Percentiles rank a stretch among this genome's conserved stretches.
phyloP scores from a whole-genome alignment of 352 stramenopile species.

The Phytopythium montanum region DNA sequence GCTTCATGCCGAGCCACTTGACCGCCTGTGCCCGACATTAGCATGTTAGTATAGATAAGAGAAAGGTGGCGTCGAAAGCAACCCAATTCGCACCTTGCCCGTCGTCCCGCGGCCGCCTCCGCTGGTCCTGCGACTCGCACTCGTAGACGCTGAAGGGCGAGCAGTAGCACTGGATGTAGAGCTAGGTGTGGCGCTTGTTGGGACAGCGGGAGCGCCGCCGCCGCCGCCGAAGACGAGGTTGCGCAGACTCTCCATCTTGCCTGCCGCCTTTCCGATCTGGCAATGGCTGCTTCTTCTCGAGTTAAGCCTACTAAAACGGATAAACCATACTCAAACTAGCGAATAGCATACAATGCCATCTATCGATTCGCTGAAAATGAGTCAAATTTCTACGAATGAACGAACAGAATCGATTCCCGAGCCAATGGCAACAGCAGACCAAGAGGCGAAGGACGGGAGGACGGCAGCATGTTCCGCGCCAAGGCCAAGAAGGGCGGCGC shows the following conservation, averaged over 20 bases:
- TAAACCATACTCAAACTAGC: too few species aligned
- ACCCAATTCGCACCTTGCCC: neutral
- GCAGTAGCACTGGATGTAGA: neutral
- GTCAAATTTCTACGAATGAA: too few species aligned
- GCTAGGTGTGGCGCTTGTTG: neutral
- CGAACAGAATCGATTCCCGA: neutral
- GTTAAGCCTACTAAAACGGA: too few species aligned
- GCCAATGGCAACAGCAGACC: neutral
- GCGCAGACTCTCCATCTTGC: constrained; percentile 28
- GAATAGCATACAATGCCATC: too few species aligned
- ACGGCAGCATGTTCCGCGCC: constrained; percentile 32
- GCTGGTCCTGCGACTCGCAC: neutral
- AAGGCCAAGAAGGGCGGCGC: constrained; percentile 37
- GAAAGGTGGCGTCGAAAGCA: too few species aligned
- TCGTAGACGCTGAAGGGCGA: neutral
- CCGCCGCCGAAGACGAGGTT: constrained; percentile 30
- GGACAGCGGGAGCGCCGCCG: neutral
- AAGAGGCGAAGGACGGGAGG: neutral
- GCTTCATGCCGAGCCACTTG: constrained; percentile 81
- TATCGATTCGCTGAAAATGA: too few species aligned
- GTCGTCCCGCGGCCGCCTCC: neutral
- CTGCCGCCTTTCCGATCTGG: neutral
- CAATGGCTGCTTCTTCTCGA: too few species aligned
- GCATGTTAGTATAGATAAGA: neutral
- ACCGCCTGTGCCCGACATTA: constrained; percentile 40